A percentile compares a stretch with the other conserved stretches of the same genome.
These are phyloP conservation scores for Leccinum truebloodii DNA, from an alignment of 768 basidiomycete species.

Conservation along the genomic window DNA sequence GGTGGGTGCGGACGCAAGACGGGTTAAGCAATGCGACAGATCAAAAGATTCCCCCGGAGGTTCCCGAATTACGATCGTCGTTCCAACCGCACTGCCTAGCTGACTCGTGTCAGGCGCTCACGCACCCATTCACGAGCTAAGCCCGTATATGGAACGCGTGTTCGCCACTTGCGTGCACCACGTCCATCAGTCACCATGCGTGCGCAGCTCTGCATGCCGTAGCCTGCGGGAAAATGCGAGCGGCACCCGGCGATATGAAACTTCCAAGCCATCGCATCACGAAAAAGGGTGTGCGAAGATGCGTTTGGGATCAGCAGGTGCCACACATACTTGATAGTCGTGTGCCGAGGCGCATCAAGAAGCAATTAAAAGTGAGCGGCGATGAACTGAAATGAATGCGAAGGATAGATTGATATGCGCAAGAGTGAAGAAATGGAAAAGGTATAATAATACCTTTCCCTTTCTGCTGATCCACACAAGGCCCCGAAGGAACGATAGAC, in stretches of 20 bases:
- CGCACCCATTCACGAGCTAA: conserved; percentile 14
- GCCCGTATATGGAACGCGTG: conserved; percentile 21
- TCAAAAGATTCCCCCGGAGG: conserved; percentile 24
- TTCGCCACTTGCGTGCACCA: conserved; percentile 23
- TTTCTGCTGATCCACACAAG: conserved; percentile 13
- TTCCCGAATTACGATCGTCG: conserved; percentile 23
- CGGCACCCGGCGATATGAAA: conserved; percentile 20
- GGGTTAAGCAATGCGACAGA: conserved; percentile 15
- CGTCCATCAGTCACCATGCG: conserved; percentile 33
- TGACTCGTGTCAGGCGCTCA: conserved; percentile 21
- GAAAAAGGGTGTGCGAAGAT: conserved; percentile 10
- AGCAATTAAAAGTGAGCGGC: conserved; percentile 8
- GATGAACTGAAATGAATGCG: conserved; percentile 6
- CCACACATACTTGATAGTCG: conserved; percentile 4
- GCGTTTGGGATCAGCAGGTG: conserved; percentile 7
- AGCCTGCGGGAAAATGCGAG: conserved; percentile 26
- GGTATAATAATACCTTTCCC: conserved; percentile 6
- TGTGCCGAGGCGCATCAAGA: conserved; percentile 18
- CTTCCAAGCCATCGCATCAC: conserved; percentile 12
- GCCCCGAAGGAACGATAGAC: conserved; percentile 8
- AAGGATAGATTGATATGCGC: conserved; percentile 9
- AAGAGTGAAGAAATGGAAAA: conserved; percentile 7
- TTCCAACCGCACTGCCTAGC: conserved; percentile 17
- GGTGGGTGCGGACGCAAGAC: conserved; percentile 23
- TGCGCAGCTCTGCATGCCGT: conserved; percentile 29